Evolutionary conservation across 2,329 filamentous ascomycete genomes (phyloP).

Genomic region (Pseudophaeomoniella oleicola): DNA sequence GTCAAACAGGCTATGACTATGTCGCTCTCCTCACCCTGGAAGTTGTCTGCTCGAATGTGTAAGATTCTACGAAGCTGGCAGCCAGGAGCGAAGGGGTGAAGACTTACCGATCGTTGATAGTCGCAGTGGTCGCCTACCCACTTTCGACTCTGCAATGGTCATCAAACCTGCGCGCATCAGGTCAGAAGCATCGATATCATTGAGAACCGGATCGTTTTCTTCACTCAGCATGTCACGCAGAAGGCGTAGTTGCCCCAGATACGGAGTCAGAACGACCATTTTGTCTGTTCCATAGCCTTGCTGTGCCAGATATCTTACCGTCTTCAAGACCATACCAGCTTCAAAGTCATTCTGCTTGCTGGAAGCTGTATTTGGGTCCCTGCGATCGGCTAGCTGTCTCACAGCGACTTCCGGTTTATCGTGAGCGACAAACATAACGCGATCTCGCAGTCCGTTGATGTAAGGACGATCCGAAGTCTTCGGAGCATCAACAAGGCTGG

Average conservation of each 20-base stretch:
- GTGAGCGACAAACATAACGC: constrained; percentile 56
- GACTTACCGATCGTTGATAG: constrained; percentile 55
- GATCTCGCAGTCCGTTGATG: constrained; percentile 42
- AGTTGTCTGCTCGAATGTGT: constrained; percentile 44
- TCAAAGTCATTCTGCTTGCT: constrained; percentile 54
- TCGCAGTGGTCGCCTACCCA: constrained; percentile 37
- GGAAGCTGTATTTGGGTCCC: constrained; percentile 32
- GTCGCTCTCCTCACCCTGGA: constrained; percentile 59
- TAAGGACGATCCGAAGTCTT: constrained; percentile 31
- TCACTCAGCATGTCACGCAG: constrained; percentile 37
- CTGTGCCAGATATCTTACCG: constrained; percentile 52
- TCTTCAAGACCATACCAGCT: constrained; percentile 48
- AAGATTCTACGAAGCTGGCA: no score
- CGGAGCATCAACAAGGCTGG: constrained; percentile 40
- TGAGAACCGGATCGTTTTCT: constrained; percentile 50
- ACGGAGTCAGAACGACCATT: constrained; percentile 57
- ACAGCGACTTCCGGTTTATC: constrained; percentile 35
- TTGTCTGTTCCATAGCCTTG: constrained; percentile 54
- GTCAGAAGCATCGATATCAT: constrained; percentile 53
- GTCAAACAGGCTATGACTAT: constrained; percentile 57
- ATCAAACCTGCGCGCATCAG: constrained; percentile 48
- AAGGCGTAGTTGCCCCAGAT: constrained; percentile 52
- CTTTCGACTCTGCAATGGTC: constrained; percentile 34
- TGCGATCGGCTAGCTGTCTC: constrained; percentile 28
- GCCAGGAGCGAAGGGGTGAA: no score